Conservation (phyloP, 768 basidiomycete species). For the Roridomyces roridus region DNA sequence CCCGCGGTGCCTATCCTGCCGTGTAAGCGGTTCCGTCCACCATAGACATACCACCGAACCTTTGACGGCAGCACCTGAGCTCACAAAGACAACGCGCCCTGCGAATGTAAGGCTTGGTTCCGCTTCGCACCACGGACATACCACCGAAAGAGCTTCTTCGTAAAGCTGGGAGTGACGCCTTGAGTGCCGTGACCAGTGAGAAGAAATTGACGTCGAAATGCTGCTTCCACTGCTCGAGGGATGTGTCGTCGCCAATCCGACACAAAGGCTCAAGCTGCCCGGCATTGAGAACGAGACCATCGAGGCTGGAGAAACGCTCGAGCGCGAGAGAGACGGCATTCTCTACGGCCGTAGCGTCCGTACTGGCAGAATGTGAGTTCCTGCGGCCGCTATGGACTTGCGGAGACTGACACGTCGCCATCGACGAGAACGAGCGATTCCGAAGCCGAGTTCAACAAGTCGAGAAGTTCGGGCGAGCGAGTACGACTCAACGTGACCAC, state of each 20-base stretch:
- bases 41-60: too few species aligned
- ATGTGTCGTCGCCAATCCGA: constrained; percentile 55
- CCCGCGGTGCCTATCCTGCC: constrained; percentile 53
- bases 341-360: constrained; percentile 60
- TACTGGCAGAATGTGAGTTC: constrained; percentile 44
- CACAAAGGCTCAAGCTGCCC: constrained; percentile 76
- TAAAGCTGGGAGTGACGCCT: constrained; percentile 71
- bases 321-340: constrained; percentile 60
- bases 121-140: constrained; percentile 1
- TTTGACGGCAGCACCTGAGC: constrained; percentile 83
- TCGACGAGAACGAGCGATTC: constrained; percentile 58
- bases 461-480: constrained; percentile 64
- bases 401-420: constrained; percentile 76
- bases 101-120: neutral
- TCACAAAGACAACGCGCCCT: constrained; percentile 81
- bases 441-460: constrained; percentile 56
- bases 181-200: constrained; percentile 75
- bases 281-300: constrained; percentile 87
- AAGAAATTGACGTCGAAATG: constrained; percentile 91
- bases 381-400: neutral
- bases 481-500: constrained; percentile 84
- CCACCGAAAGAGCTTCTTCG: constrained; percentile 56
- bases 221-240: constrained; percentile 66
- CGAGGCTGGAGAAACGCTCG: constrained; percentile 66
- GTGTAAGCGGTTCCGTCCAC: too few species aligned